phyloP scores from a whole-genome alignment of 2,329 filamentous ascomycete species.

The Basipetospora chlamydospora region DNA sequence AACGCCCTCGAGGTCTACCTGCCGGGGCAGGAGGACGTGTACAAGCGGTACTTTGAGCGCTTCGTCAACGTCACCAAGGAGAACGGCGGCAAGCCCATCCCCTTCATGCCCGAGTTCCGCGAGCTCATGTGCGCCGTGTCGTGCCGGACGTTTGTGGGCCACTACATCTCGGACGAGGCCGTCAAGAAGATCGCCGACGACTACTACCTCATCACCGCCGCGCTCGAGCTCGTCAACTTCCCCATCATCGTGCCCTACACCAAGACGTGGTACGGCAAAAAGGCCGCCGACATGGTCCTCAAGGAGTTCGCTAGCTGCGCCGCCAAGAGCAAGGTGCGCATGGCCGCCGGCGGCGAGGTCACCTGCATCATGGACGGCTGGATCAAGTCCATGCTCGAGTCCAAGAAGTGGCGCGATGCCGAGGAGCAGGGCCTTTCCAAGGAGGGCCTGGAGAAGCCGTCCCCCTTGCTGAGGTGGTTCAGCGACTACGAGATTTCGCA shows the following conservation, averaged over 20 bases:
- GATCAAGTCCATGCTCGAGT: constrained; percentile 79
- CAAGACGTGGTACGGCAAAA: constrained; percentile 95
- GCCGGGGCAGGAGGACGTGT: constrained; percentile 83
- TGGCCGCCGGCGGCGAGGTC: constrained; percentile 74
- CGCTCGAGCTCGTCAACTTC: constrained; percentile 95
- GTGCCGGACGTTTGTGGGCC: constrained; percentile 90
- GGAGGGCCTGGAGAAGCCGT: constrained; percentile 64
- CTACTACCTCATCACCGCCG: constrained; percentile 92
- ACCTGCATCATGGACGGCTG: constrained; percentile 94
- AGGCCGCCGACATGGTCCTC: constrained; percentile 83
- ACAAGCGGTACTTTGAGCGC: constrained; percentile 69
- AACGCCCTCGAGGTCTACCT: constrained; percentile 78
- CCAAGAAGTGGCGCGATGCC: constrained; percentile 65
- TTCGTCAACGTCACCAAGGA: constrained; percentile 66
- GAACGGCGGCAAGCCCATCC: constrained; percentile 56
- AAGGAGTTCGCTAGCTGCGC: constrained; percentile 82
- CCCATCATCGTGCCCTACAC: constrained; percentile 91
- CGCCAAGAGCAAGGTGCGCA: constrained; percentile 82
- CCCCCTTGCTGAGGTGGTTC: constrained; percentile 71
- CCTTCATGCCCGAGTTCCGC: constrained; percentile 86
- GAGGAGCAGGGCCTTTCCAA: constrained; percentile 56
- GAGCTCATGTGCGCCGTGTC: constrained; percentile 91
- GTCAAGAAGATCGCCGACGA: constrained; percentile 93
- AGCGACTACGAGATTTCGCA: constrained; percentile 82
- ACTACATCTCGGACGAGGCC: constrained; percentile 82